These are phyloP conservation scores for Bocquillonia castaneifolia DNA, from an alignment of 441 rosid genomes.

Conservation along the genomic window DNA sequence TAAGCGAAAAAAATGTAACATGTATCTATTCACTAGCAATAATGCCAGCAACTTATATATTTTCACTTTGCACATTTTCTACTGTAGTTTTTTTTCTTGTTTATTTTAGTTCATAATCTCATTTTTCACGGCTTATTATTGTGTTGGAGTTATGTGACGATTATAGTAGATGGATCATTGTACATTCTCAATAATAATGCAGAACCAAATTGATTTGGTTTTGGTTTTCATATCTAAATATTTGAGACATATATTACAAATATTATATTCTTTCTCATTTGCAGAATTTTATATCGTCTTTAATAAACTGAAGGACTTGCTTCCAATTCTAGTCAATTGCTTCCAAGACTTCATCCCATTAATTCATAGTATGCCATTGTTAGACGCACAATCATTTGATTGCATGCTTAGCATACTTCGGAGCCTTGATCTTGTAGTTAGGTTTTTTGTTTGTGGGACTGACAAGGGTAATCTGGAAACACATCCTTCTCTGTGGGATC, in stretches of 20 bases:
- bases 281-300: conserved; percentile 45
- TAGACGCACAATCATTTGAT: conserved; percentile 57
- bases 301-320: conserved; percentile 55
- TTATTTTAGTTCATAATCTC: conserved; percentile 1
- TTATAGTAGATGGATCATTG: neutral
- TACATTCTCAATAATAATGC: neutral
- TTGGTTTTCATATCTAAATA: neutral
- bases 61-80: neutral
- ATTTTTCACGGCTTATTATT: neutral
- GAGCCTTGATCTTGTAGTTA: conserved; percentile 56
- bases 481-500: conserved; percentile 36
- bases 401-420: conserved; percentile 54
- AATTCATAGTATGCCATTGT: conserved; percentile 38
- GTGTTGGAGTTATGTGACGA: neutral
- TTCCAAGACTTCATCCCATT: conserved; percentile 65
- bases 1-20: no score
- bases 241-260: neutral
- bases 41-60: neutral
- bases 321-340: conserved; percentile 63
- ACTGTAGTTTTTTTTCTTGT: neutral
- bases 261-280: conserved; percentile 17
- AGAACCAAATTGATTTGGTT: neutral
- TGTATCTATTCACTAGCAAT: no score
- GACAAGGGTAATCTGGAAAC: conserved; percentile 27
- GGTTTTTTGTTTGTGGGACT: conserved; percentile 38